Evolutionary conservation across 139 green algal genomes (phyloP).

Genomic region (Parachlorella kessleri): DNA sequence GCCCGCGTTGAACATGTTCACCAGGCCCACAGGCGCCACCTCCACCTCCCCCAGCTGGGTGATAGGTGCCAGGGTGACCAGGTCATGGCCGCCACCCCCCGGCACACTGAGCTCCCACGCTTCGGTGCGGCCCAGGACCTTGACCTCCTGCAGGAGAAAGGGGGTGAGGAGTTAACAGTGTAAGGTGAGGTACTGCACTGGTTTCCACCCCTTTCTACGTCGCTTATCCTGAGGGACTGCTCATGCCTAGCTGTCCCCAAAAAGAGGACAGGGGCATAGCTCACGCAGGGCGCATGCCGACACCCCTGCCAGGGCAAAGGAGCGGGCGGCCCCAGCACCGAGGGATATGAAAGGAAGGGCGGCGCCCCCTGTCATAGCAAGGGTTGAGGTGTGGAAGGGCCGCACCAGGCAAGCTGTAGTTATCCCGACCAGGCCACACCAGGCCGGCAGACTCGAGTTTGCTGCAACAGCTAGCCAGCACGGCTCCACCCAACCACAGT

Average conservation of each 20-base stretch:
- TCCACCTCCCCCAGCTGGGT: conserved; percentile 10
- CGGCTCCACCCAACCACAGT: no score
- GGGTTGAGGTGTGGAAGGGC: no score
- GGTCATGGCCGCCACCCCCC: conserved; percentile 11
- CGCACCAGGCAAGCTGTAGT: no score
- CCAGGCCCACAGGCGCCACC: conserved; percentile 69
- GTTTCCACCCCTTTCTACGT: neutral
- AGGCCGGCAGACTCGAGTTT: no score
- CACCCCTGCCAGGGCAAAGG: neutral
- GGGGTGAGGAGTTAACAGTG: neutral
- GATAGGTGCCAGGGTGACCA: conserved; percentile 48
- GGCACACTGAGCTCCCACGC: neutral
- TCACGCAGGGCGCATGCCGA: neutral
- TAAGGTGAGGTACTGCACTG: neutral
- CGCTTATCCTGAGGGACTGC: neutral
- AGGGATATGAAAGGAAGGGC: no score
- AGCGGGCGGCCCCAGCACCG: neutral
- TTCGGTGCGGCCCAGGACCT: neutral
- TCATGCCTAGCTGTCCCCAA: neutral
- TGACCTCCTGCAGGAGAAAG: neutral
- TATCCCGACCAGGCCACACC: no score
- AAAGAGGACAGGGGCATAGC: neutral
- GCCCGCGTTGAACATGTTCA: conserved; percentile 76
- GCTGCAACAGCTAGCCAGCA: no score
- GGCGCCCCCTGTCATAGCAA: no score